Base-by-base conservation (phyloP, 202 grass and related monocot species). In the Zizania palustris region DNA sequence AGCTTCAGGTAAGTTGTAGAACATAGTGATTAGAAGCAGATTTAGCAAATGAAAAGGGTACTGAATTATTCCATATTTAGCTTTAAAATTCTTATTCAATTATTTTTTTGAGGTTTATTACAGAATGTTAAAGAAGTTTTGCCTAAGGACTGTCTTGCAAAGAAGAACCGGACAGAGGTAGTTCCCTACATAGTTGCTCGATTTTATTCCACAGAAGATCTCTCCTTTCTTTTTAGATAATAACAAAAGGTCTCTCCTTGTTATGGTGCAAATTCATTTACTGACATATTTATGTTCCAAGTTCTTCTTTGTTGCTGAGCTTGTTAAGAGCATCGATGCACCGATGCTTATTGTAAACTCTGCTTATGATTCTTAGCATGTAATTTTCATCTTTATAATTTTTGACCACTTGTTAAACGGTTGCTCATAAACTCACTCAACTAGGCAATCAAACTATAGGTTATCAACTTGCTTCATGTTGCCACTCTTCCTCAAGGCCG, bases 391-490 rank as follows among this genome's bases (percentile, higher is more conserved):
- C n/a, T n/a, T n/a, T n/a, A n/a, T n/a, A n/a, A n/a, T n/a, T n/a
- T n/a, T n/a, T n/a, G n/a, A n/a, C n/a, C n/a, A n/a, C n/a, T n/a
- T n/a, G n/a, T n/a, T n/a, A n/a, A n/a, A n/a, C n/a, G n/a, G n/a
- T n/a, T n/a, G n/a, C n/a, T n/a, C n/a, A n/a, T n/a, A n/a, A n/a
- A n/a, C n/a, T n/a, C n/a, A n/a, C n/a, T n/a, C n/a, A n/a, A n/a
- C n/a, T n/a, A n/a, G n/a, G n/a, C n/a, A n/a, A n/a, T n/a, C n/a
- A n/a, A n/a, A n/a, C n/a, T n/a, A n/a, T n/a, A n/a, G n/a, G n/a
- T n/a, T n/a, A n/a, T n/a, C n/a, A n/a, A n/a, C 89, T 98, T 94
- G 91, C 65, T 82, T 94, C 58, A 75, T 88, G 1, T 80, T 89
- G 33, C 91, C 95, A 18, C 79, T 86, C 28, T 94, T 88, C 49